Percentiles rank a stretch among this genome's conserved stretches.
These are phyloP conservation scores for Hyphopichia wangnamkhiaoensis DNA, from an alignment of 1,139 yeast species.

Conservation along the genomic window DNA sequence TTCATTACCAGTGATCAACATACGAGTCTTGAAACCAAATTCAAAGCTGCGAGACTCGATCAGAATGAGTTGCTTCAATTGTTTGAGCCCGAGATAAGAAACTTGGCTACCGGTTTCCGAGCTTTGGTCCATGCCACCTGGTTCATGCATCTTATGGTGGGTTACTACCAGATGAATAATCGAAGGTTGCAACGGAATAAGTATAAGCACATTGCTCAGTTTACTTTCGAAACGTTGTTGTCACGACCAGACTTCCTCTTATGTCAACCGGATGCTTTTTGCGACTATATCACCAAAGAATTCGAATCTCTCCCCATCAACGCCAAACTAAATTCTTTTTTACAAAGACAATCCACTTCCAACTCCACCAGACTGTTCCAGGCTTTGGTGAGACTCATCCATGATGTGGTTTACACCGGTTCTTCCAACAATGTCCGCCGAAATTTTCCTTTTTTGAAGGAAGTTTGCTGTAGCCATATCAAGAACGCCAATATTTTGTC, in stretches of 20 bases:
- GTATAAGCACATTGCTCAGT: no score
- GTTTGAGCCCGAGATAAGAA: background rate
- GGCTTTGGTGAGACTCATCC: background rate
- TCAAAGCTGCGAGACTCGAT: background rate
- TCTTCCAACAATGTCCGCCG: background rate
- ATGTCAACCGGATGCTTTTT: no score
- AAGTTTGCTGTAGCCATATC: background rate
- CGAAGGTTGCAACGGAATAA: no score
- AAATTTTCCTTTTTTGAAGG: background rate
- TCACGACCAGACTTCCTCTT: no score
- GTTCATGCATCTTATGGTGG: background rate
- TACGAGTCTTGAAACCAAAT: background rate
- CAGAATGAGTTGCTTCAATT: slow-evolving; percentile 2
- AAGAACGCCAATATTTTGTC: slow-evolving; percentile 8
- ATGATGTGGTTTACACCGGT: background rate
- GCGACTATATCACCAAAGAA: no score
- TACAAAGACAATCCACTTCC: no score
- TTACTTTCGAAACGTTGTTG: no score
- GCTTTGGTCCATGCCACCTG: background rate
- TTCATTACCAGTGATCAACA: background rate
- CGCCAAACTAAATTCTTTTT: no score
- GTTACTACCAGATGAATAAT: background rate
- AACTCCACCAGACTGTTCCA: no score
- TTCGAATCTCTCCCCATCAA: background rate
- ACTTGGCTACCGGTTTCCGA: background rate